Percentiles rank a stretch among this genome's conserved stretches.
Conservation (phyloP, 192 early-diverging fungal genomes). For the Backusella luteola region DNA sequence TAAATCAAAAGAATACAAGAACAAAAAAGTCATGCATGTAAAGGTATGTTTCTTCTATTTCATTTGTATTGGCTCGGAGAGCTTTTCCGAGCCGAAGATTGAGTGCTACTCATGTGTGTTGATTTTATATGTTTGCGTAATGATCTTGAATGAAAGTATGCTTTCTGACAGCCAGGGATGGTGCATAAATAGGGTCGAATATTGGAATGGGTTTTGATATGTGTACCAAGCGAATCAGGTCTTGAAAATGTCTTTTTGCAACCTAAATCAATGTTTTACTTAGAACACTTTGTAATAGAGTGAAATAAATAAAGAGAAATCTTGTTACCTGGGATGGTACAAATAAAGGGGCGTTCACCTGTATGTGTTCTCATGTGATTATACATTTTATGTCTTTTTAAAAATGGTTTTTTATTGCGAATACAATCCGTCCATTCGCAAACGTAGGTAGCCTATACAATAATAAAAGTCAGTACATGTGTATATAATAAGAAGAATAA, state of each 20-base stretch:
- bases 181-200: slow-evolving; percentile 50
- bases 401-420: slow-evolving; percentile 56
- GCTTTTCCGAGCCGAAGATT: not conserved
- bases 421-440: slow-evolving; percentile 48
- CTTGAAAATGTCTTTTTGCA: slow-evolving; percentile 73
- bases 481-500: not conserved
- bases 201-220: slow-evolving; percentile 58
- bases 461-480: too few species aligned
- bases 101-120: not conserved
- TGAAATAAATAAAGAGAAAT: not conserved
- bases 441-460: slow-evolving; percentile 37
- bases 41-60: not conserved
- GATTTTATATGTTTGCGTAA: slow-evolving; percentile 57
- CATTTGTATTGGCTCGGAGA: not conserved
- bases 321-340: slow-evolving; percentile 40
- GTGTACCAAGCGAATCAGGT: slow-evolving; percentile 65
- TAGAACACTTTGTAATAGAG: not conserved
- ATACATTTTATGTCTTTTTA: slow-evolving; percentile 64
- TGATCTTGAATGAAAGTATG: slow-evolving; percentile 58
- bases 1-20: not conserved
- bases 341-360: slow-evolving; percentile 70
- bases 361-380: slow-evolving; percentile 74
- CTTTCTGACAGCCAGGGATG: slow-evolving; percentile 49
- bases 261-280: slow-evolving; percentile 23
- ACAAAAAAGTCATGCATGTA: not conserved